Evolutionary conservation across 306 rosid species (phyloP), one percentile per base, ranked within the genome.

Genomic region (Castanea sativa): DNA sequence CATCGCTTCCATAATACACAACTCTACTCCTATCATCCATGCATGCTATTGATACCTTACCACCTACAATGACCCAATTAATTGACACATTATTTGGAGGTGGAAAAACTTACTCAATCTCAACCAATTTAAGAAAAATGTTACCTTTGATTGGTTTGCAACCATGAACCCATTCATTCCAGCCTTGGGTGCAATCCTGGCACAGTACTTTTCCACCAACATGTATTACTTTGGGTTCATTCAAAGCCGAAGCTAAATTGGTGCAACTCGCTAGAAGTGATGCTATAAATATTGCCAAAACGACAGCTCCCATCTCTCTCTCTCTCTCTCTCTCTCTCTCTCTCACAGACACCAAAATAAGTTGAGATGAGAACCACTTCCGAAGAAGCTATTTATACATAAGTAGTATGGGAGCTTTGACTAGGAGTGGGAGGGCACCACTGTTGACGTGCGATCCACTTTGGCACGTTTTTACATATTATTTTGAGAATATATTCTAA

Each of bases 101-200:
- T 38, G 43, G 43, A 38, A 38, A 38, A 38, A 38, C 10, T 38
- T 38, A 7, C 43, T 38, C 2, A 7, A 2, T 38, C 45, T 2
- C 45, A 8, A 38, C 11, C 45, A 8, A 38, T 2, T 38, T 38
- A 2, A 38, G 45, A 38, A 2, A 6, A 6, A 38, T 38, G 3
- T 38, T 87, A 90, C 95, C 97, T 85, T 87, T 82, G 74, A 92
- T 84, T 23, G 97, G 94, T 13, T 85, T 89, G 82, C 79, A 79
- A 35, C 91, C 93, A 9, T 73, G 61, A 68, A 85, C 78, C 97
- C 97, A 94, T 41, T 90, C 82, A 9, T 91, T 86, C 93, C 93
- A 94, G 25, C 86, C 97, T 55, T 85, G 84, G 25, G 87, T 86
- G 79, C 98, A 94, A 80, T 92, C 98, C 73, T 92, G 98, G 89